A percentile compares a stretch with the other conserved stretches of the same genome.
phyloP scores from a whole-genome alignment of 1,284 basidiomycete genomes.

The Rhodotorula glutinis region DNA sequence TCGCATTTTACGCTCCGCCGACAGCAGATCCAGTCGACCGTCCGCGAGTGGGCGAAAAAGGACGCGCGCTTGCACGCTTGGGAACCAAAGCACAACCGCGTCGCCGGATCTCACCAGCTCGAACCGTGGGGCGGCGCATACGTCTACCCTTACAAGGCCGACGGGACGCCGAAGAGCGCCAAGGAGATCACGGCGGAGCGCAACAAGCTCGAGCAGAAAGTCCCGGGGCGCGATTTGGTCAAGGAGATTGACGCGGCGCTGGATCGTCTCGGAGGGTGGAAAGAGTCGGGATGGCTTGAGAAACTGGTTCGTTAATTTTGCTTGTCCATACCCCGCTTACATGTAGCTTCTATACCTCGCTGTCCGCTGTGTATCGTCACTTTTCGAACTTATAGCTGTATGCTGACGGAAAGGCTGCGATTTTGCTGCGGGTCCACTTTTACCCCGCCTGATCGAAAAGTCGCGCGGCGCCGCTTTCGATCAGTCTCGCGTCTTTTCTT shows the following conservation, averaged over 20 bases:
- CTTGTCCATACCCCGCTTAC: not conserved
- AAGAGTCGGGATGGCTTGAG: slow-evolving; percentile 5
- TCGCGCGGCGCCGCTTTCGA: too few species aligned
- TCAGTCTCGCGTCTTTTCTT: too few species aligned
- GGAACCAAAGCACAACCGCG: slow-evolving; percentile 7
- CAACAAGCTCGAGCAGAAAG: not conserved
- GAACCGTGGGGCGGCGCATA: slow-evolving; percentile 6
- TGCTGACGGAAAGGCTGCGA: too few species aligned
- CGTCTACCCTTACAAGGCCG: not conserved
- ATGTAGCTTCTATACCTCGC: too few species aligned
- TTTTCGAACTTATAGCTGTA: too few species aligned
- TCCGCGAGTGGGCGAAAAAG: slow-evolving; percentile 2
- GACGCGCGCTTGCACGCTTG: slow-evolving; percentile 18
- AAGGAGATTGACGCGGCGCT: slow-evolving; percentile 14
- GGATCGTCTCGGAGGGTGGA: slow-evolving; percentile 12
- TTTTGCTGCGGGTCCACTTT: too few species aligned
- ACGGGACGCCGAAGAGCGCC: not conserved
- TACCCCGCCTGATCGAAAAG: too few species aligned
- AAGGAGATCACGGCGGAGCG: not conserved
- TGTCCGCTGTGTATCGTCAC: too few species aligned
- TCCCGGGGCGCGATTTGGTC: slow-evolving; percentile 3
- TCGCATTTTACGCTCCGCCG: slow-evolving; percentile 20
- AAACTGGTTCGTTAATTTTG: not conserved
- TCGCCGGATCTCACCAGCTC: slow-evolving; percentile 10
- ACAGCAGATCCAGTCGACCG: not conserved